Percentiles rank a stretch among this genome's conserved stretches.
Evolutionary conservation across 208 protist genomes (phyloP).

Genomic region (Wallacemonas sp.): DNA sequence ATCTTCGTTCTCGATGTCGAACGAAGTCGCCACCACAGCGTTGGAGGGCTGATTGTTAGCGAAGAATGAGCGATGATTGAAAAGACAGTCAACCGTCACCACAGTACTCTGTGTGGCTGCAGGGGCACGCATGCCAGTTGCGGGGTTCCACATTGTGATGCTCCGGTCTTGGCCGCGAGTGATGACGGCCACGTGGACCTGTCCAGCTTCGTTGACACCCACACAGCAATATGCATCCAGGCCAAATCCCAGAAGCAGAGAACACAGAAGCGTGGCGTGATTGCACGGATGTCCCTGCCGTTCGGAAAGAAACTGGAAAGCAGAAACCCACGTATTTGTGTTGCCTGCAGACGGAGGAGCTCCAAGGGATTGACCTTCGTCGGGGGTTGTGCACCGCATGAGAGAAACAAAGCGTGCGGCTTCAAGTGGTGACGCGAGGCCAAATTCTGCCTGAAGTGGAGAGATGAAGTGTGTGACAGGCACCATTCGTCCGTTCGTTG

Average conservation of each 20-base stretch:
- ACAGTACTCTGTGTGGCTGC: slow-evolving; percentile 47
- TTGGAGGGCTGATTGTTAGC: slow-evolving; percentile 86
- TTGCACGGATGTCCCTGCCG: slow-evolving; percentile 81
- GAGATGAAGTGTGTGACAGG: slow-evolving; percentile 89
- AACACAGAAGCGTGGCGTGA: slow-evolving; percentile 88
- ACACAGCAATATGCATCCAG: slow-evolving; percentile 88
- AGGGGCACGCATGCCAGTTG: slow-evolving; percentile 54
- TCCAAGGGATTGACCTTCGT: slow-evolving; percentile 32
- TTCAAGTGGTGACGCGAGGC: slow-evolving; percentile 78
- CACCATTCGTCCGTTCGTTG: slow-evolving; percentile 75
- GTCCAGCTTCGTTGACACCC: slow-evolving; percentile 35
- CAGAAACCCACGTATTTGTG: slow-evolving; percentile 57
- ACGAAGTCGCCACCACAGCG: slow-evolving; percentile 47
- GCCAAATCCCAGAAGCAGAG: slow-evolving; percentile 89
- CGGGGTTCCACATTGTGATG: slow-evolving; percentile 82
- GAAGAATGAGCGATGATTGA: slow-evolving; percentile 87
- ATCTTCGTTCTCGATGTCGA: slow-evolving; percentile 89
- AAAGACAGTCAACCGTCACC: slow-evolving; percentile 78
- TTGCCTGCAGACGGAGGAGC: slow-evolving; percentile 22
- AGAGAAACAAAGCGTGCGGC: slow-evolving; percentile 91
- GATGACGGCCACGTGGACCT: slow-evolving; percentile 19
- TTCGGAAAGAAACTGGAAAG: slow-evolving; percentile 88
- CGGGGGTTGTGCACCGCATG: slow-evolving; percentile 48
- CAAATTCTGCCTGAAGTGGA: slow-evolving; percentile 63
- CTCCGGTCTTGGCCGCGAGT: slow-evolving; percentile 25